Evolutionary conservation across 306 rosid genomes (phyloP).

Genomic region (Fagus sylvatica): DNA sequence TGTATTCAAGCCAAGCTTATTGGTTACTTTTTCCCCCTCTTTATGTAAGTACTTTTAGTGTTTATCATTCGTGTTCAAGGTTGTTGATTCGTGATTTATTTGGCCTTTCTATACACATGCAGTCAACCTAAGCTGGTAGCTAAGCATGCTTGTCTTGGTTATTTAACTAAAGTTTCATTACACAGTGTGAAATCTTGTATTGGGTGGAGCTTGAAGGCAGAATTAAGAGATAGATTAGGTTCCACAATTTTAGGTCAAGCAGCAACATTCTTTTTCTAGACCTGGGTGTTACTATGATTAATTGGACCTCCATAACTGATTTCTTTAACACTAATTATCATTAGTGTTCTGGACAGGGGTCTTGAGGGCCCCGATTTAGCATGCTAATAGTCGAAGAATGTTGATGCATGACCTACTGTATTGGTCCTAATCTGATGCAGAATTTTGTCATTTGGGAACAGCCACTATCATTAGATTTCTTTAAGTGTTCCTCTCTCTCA

Average conservation of each 20-base stretch:
- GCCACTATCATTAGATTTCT: not conserved
- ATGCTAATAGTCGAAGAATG: not conserved
- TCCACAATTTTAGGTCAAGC: not conserved
- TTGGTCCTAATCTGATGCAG: not conserved
- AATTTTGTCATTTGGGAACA: not conserved
- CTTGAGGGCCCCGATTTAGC: not conserved
- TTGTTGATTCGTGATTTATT: too few relatives aligned
- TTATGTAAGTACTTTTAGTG: too few relatives aligned
- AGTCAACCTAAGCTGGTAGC: too few relatives aligned
- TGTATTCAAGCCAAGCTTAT: not conserved
- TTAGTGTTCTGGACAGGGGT: not conserved
- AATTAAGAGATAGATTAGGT: not conserved
- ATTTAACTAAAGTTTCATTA: too few relatives aligned
- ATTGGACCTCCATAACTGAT: not conserved
- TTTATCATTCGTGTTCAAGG: too few relatives aligned
- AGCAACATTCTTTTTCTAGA: not conserved
- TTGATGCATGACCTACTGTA: not conserved
- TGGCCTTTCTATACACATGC: too few relatives aligned
- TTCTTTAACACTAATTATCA: not conserved
- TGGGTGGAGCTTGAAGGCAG: not conserved
- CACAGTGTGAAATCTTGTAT: not conserved
- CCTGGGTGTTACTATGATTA: not conserved
- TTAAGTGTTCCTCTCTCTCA: not conserved
- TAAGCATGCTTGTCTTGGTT: too few relatives aligned
- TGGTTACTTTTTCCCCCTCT: not conserved